These are phyloP conservation scores for Epichloe glyceriae DNA, from an alignment of 2,329 filamentous ascomycete genomes.

Conservation along the genomic window DNA sequence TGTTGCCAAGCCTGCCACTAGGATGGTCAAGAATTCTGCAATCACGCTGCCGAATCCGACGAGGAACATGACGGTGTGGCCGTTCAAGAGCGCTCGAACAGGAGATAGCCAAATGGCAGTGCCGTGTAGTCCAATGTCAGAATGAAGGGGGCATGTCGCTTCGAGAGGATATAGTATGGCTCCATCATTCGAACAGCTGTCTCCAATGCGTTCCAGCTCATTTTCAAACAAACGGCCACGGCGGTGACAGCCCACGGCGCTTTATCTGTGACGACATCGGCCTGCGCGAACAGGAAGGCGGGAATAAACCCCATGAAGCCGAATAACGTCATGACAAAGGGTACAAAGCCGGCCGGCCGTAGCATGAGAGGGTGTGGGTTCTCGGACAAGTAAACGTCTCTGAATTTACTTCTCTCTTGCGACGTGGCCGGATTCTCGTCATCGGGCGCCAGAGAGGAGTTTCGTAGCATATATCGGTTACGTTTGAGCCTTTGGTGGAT, in stretches of 20 bases:
- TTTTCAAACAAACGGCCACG: conserved; percentile 52
- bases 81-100: conserved; percentile 46
- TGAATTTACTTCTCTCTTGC: conserved; percentile 32
- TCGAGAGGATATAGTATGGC: conserved; percentile 58
- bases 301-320: conserved; percentile 46
- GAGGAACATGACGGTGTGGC: conserved; percentile 51
- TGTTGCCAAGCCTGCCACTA: conserved; percentile 51
- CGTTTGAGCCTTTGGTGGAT: conserved; percentile 57
- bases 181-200: conserved; percentile 60
- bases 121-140: conserved; percentile 63
- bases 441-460: conserved; percentile 57
- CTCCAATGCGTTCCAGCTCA: conserved; percentile 56
- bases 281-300: conserved; percentile 45
- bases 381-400: conserved; percentile 35
- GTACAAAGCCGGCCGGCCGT: conserved; percentile 43
- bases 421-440: conserved; percentile 31
- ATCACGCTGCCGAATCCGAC: conserved; percentile 60
- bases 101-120: conserved; percentile 56
- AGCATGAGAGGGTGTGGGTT: conserved; percentile 61
- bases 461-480: conserved; percentile 55
- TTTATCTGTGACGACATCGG: conserved; percentile 42
- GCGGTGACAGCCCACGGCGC: conserved; percentile 54
- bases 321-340: conserved; percentile 45
- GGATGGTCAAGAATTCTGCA: conserved; percentile 59
- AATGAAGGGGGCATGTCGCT: conserved; percentile 51